A percentile compares a stretch with the other conserved stretches of the same genome.
Conservation (phyloP, 179 eudicot species). For the Amaranthus tricolor region DNA sequence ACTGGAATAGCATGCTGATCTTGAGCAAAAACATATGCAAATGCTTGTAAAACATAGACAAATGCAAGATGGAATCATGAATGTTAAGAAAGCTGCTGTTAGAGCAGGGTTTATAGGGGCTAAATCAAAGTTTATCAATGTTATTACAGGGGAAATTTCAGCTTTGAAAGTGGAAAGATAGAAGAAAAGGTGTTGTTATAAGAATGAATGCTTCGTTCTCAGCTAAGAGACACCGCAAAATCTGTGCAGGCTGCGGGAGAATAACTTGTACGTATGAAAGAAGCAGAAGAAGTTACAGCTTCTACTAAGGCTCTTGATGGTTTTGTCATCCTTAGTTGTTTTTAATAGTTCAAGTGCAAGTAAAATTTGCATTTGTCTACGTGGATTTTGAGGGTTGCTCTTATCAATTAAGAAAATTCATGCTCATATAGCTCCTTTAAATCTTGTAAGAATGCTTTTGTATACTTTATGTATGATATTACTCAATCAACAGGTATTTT, state of each 20-base stretch:
- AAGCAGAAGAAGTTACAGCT: constrained; percentile 86
- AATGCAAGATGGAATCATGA: constrained; percentile 80
- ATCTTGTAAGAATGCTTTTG: too few species aligned
- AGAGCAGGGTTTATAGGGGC: constrained; percentile 78
- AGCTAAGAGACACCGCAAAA: constrained; percentile 90
- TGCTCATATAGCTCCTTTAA: too few species aligned
- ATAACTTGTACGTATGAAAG: constrained; percentile 84
- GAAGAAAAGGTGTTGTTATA: constrained; percentile 65
- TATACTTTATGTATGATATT: too few species aligned
- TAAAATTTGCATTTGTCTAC: too few species aligned
- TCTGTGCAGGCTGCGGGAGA: constrained; percentile 99
- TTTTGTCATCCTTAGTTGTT: not conserved
- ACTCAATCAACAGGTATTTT: too few species aligned
- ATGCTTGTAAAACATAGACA: constrained; percentile 75
- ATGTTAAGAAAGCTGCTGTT: constrained; percentile 86
- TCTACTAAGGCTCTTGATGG: constrained; percentile 58
- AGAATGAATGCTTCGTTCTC: constrained; percentile 87
- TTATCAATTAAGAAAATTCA: too few species aligned
- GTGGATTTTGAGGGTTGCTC: too few species aligned
- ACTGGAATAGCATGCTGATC: constrained; percentile 95
- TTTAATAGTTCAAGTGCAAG: too few species aligned
- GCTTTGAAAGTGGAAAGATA: constrained; percentile 83
- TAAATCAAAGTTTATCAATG: constrained; percentile 83
- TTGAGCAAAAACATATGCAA: constrained; percentile 83
- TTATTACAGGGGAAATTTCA: constrained; percentile 85